Conservation (phyloP, 805 yeast genomes). For the Brettanomyces bruxellensis region DNA sequence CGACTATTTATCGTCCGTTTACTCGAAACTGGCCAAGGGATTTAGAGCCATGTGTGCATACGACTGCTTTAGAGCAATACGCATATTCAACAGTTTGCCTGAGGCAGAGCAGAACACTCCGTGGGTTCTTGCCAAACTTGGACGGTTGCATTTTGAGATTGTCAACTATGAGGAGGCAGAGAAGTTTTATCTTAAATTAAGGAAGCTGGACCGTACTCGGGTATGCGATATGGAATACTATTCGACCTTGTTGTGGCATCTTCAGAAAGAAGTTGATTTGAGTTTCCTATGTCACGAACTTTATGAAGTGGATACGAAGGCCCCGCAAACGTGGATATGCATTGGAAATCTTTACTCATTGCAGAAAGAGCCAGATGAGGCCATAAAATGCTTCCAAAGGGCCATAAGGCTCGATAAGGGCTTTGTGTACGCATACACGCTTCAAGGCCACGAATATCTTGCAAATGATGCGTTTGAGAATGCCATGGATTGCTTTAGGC, state of each 20-base stretch:
- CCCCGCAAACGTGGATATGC: conserved; percentile 86
- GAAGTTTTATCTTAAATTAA: conserved; percentile 48
- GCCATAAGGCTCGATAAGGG: conserved; percentile 53
- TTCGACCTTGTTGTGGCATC: conserved; percentile 89
- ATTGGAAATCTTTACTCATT: conserved; percentile 85
- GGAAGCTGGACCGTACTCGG: conserved; percentile 68
- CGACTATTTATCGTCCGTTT: conserved; percentile 36
- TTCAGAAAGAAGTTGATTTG: conserved; percentile 69
- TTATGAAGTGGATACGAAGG: conserved; percentile 46
- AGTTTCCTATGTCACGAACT: conserved; percentile 80
- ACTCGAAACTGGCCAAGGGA: conserved; percentile 50
- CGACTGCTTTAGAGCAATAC: conserved; percentile 74
- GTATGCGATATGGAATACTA: conserved; percentile 83
- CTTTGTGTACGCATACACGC: conserved; percentile 82
- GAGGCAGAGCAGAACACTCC: conserved; percentile 60
- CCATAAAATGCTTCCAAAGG: conserved; percentile 76
- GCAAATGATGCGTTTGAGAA: conserved; percentile 84
- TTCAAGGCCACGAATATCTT: conserved; percentile 88
- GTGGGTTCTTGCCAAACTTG: conserved; percentile 76
- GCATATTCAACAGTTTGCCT: conserved; percentile 58
- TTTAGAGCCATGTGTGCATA: conserved; percentile 51
- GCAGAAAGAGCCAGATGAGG: conserved; percentile 78
- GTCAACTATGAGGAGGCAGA: conserved; percentile 78
- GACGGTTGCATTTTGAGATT: conserved; percentile 76
- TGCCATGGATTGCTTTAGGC: conserved; percentile 76